Conservation (phyloP, 2,329 filamentous ascomycete species). For the Parascedosporium putredinis region DNA sequence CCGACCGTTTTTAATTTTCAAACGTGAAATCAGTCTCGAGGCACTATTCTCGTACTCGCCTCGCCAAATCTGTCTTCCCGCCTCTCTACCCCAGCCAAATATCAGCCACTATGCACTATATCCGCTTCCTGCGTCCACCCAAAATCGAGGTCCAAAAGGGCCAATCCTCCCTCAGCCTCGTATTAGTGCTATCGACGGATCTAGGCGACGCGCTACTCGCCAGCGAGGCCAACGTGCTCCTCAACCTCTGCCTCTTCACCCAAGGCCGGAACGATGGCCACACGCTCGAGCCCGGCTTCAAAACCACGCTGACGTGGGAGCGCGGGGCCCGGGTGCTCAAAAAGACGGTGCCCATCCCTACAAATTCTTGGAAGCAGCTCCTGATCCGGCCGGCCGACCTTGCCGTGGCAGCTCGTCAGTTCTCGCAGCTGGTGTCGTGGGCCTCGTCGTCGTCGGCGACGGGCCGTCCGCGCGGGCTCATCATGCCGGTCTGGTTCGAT, state of each 20-base stretch:
- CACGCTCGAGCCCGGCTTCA: not conserved
- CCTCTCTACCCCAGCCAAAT: not conserved
- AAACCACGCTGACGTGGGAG: not conserved
- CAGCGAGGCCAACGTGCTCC: conserved; percentile 31
- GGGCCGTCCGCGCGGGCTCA: conserved; percentile 20
- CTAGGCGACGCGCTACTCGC: conserved; percentile 44
- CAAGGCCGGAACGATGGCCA: conserved; percentile 8
- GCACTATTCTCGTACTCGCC: no score
- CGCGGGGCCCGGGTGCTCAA: conserved; percentile 4
- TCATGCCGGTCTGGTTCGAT: conserved; percentile 33
- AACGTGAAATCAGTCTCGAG: no score
- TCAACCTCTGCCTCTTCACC: conserved; percentile 19
- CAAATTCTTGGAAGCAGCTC: not conserved
- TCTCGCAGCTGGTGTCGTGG: not conserved
- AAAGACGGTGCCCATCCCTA: not conserved
- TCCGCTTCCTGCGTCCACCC: conserved; percentile 40
- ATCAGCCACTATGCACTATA: conserved; percentile 45
- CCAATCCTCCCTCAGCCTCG: conserved; percentile 26
- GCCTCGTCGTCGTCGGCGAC: not conserved
- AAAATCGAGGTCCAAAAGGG: conserved; percentile 20
- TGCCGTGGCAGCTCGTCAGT: not conserved
- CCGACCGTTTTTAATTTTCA: no score
- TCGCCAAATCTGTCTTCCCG: not conserved
- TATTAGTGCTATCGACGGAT: conserved; percentile 47
- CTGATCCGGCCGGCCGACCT: not conserved